phyloP scores from a whole-genome alignment of 768 basidiomycete genomes.

The Galerina marginata region DNA sequence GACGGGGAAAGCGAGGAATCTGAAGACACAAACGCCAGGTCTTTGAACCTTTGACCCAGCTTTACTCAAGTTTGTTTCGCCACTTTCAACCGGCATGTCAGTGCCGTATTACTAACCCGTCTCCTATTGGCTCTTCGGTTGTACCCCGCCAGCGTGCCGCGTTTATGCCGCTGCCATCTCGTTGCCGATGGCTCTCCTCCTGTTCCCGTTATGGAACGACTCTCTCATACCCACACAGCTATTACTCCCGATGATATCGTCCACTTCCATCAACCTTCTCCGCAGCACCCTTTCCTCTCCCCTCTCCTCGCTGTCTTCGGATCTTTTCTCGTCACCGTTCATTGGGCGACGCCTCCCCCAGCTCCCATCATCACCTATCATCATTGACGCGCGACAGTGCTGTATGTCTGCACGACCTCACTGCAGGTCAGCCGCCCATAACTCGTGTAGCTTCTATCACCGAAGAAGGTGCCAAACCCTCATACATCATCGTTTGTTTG shows the following conservation, averaged over 20 bases:
- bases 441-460: conserved; percentile 21
- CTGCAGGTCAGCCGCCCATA: conserved; percentile 18
- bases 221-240: conserved; percentile 28
- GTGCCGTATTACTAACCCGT: conserved; percentile 20
- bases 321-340: background rate
- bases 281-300: conserved; percentile 20
- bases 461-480: too few relatives aligned
- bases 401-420: background rate
- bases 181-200: conserved; percentile 18
- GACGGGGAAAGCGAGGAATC: conserved; percentile 25
- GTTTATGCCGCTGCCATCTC: conserved; percentile 19
- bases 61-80: conserved; percentile 31
- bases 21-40: conserved; percentile 21
- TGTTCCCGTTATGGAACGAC: conserved; percentile 10
- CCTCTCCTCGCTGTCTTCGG: too few relatives aligned
- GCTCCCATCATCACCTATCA: conserved; percentile 16
- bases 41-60: conserved; percentile 28
- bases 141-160: conserved; percentile 24
- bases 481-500: too few relatives aligned
- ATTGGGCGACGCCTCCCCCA: conserved; percentile 1
- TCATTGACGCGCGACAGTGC: conserved; percentile 17
- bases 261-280: conserved; percentile 19
- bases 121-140: conserved; percentile 17
- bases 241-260: conserved; percentile 30
- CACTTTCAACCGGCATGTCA: conserved; percentile 20